These are phyloP conservation scores for Talaromyces sp. DNA, from an alignment of 2,329 filamentous ascomycete genomes.

Conservation along the genomic window DNA sequence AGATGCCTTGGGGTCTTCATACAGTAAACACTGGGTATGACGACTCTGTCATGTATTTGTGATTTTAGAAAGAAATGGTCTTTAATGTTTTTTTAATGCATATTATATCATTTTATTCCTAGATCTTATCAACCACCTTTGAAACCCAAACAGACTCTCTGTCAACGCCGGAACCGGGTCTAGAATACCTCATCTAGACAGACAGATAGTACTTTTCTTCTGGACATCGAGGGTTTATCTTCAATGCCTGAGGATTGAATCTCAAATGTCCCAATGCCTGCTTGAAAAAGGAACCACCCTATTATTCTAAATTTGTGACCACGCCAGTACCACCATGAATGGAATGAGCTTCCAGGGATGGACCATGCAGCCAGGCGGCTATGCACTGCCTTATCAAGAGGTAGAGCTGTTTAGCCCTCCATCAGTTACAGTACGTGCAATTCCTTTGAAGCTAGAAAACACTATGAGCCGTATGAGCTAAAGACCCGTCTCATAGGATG, in stretches of 20 bases:
- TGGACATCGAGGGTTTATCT: neutral
- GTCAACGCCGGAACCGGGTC: neutral
- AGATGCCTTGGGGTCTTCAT: constrained; percentile 3
- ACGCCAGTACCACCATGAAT: constrained; percentile 20
- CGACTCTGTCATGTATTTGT: neutral
- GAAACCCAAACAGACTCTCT: neutral
- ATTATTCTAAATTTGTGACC: neutral
- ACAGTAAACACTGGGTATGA: constrained; percentile 5
- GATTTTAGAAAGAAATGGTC: neutral
- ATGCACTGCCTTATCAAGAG: constrained; percentile 26
- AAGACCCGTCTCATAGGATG: constrained; percentile 17
- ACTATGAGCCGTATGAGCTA: neutral
- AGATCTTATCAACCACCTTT: neutral
- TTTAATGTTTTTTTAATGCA: neutral
- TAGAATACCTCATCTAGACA: neutral
- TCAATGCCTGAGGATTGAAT: neutral
- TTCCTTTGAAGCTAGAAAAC: neutral
- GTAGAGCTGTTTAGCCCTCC: constrained; percentile 24
- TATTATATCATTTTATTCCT: neutral
- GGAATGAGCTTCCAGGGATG: constrained; percentile 23
- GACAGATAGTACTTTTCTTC: neutral
- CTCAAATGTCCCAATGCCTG: constrained; percentile 9
- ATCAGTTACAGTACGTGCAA: constrained; percentile 21
- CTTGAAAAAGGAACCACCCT: neutral
- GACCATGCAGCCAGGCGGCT: constrained; percentile 25